Conservation (phyloP, 495 filamentous ascomycete species). For the Neurospora cerealis region DNA sequence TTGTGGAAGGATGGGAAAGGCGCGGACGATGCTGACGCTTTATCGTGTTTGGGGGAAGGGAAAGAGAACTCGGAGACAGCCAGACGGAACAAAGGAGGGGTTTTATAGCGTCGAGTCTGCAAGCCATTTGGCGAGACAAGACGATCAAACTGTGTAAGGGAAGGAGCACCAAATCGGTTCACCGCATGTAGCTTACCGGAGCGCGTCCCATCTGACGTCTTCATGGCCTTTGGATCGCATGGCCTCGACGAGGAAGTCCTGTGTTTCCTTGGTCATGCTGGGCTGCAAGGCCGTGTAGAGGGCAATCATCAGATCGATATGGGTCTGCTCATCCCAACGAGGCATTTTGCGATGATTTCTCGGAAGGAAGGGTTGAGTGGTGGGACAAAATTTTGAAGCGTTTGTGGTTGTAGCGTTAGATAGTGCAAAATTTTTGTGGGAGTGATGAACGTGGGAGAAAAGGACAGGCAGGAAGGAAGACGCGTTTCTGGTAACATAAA, state of each 20-base stretch:
- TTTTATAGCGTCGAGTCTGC: background rate
- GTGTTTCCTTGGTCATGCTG: background rate
- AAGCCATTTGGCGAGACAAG: background rate
- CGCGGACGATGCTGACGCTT: background rate
- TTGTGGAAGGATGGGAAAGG: background rate
- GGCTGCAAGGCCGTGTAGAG: slow-evolving; percentile 1
- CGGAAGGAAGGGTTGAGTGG: background rate
- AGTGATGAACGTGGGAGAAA: background rate
- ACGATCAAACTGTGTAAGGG: background rate
- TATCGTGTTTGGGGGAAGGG: background rate
- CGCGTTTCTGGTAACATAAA: background rate
- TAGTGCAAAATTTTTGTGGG: background rate
- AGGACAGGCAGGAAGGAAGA: background rate
- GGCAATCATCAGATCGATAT: slow-evolving; percentile 1
- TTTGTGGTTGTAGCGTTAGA: background rate
- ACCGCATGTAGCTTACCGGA: slow-evolving; percentile 9
- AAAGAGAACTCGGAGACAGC: background rate
- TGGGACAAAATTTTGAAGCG: background rate
- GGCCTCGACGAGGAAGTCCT: background rate
- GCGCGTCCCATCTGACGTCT: slow-evolving; percentile 7
- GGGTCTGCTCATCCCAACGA: slow-evolving; percentile 12
- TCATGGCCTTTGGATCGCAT: slow-evolving; percentile 4
- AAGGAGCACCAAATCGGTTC: background rate
- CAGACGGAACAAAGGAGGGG: background rate
- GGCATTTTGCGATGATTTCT: background rate